phyloP scores from a whole-genome alignment of 176 grass and related monocot genomes.

The Eleusine indica region DNA sequence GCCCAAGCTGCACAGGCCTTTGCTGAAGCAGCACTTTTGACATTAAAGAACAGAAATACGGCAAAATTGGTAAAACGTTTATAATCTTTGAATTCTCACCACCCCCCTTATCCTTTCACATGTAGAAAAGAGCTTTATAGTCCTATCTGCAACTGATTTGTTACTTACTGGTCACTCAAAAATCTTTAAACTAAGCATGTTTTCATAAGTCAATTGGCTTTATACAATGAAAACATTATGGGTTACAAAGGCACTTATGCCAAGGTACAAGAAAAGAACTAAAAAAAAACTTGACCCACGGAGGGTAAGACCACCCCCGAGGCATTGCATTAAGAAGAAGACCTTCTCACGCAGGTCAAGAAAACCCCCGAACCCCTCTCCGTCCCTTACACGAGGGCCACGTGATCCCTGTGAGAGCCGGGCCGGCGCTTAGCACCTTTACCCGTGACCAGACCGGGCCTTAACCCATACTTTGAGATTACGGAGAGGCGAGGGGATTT shows the following conservation, averaged over 20 bases:
- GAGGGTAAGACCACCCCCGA: too few species aligned
- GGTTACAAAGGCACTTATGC: not conserved
- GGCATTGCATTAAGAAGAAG: too few species aligned
- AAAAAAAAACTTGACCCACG: too few species aligned
- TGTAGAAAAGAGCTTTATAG: not conserved
- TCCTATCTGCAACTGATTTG: conserved; percentile 1
- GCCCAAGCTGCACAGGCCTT: conserved; percentile 82
- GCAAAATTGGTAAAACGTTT: conserved; percentile 58
- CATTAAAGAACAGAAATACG: conserved; percentile 64
- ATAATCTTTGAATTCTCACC: not conserved
- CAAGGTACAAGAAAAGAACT: too few species aligned
- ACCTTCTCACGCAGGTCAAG: too few species aligned
- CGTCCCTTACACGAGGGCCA: too few species aligned
- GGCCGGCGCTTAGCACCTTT: too few species aligned
- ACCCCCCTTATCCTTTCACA: not conserved
- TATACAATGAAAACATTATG: not conserved
- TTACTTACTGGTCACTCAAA: not conserved
- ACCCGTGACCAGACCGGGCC: too few species aligned
- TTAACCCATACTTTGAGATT: too few species aligned
- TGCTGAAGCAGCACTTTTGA: conserved; percentile 62
- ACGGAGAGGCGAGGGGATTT: too few species aligned
- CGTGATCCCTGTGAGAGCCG: too few species aligned
- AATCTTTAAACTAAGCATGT: not conserved
- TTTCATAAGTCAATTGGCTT: not conserved
- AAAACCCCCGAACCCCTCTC: too few species aligned